Conservation (phyloP, 352 stramenopile species). For the Pseudoperonospora humuli region DNA sequence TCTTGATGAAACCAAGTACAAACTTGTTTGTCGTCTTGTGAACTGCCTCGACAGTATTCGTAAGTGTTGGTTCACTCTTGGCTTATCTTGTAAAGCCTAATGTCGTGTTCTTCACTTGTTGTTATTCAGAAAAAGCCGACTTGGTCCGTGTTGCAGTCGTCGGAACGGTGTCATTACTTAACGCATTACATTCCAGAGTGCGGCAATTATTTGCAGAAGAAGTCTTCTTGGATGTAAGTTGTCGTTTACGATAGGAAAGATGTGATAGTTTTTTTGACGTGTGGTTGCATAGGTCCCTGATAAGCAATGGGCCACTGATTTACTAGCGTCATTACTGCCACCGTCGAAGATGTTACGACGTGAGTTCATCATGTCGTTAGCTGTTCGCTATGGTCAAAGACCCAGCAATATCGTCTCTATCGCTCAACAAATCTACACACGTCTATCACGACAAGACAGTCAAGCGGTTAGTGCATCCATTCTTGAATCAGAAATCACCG, state of each 20-base stretch:
- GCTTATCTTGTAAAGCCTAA: neutral
- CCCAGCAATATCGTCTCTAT: conserved; percentile 64
- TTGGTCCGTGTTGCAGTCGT: conserved; percentile 41
- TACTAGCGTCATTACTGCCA: conserved; percentile 43
- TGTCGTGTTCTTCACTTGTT: neutral
- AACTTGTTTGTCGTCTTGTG: conserved; percentile 54
- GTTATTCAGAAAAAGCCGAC: conserved; percentile 20
- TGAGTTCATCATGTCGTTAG: conserved; percentile 47
- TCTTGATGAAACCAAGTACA: conserved; percentile 67
- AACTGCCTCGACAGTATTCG: conserved; percentile 46
- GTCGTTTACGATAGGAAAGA: neutral
- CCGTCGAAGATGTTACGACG: conserved; percentile 21
- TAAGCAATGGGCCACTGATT: conserved; percentile 40
- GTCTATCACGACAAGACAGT: conserved; percentile 8
- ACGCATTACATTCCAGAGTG: conserved; percentile 51
- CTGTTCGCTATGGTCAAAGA: conserved; percentile 69
- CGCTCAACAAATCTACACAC: conserved; percentile 29
- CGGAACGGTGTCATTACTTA: conserved; percentile 50
- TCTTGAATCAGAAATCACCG: conserved; percentile 39
- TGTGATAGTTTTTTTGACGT: neutral
- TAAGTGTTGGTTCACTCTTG: conserved; percentile 16
- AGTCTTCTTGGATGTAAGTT: conserved; percentile 53
- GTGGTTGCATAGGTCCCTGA: conserved; percentile 37
- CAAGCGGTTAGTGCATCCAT: conserved; percentile 1
- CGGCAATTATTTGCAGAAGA: conserved; percentile 74